Conservation (phyloP, 352 stramenopile species). For the Phytopythium delawarense region DNA sequence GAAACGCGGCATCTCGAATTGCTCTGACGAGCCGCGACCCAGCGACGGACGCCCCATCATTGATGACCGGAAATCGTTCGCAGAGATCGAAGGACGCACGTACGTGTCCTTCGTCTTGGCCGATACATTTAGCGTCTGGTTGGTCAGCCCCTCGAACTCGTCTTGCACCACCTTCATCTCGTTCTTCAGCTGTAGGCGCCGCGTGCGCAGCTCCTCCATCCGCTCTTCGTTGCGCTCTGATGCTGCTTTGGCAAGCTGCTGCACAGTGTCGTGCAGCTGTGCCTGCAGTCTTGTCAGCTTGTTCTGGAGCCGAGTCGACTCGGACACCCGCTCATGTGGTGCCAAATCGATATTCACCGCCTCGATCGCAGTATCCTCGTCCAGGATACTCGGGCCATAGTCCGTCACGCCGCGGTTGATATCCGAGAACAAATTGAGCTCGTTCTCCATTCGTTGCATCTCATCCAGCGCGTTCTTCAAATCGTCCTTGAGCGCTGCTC, state of each 20-base stretch:
- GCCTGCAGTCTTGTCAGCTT: slow-evolving; percentile 42
- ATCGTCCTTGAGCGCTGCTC: slow-evolving; percentile 63
- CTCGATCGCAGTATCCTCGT: slow-evolving; percentile 14
- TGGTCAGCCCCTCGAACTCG: slow-evolving; percentile 35
- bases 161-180: slow-evolving; percentile 75
- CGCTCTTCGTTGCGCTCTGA: slow-evolving; percentile 45
- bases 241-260: slow-evolving; percentile 51
- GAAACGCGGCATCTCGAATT: slow-evolving; percentile 21
- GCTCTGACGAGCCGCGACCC: slow-evolving; percentile 17
- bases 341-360: slow-evolving; percentile 44
- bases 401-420: slow-evolving; percentile 29
- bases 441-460: slow-evolving; percentile 64
- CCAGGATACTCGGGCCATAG: slow-evolving; percentile 17
- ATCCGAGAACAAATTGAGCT: slow-evolving; percentile 43
- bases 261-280: slow-evolving; percentile 59
- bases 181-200: slow-evolving; percentile 61
- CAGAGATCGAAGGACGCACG: slow-evolving; percentile 28
- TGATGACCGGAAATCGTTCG: slow-evolving; percentile 1
- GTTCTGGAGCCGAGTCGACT: slow-evolving; percentile 36
- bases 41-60: slow-evolving; percentile 6
- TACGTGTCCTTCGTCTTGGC: slow-evolving; percentile 19
- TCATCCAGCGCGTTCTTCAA: slow-evolving; percentile 63
- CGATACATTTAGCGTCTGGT: slow-evolving; percentile 25
- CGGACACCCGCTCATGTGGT: slow-evolving; percentile 34
- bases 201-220: slow-evolving; percentile 44